Evolutionary conservation across 2,329 filamentous ascomycete species (phyloP).

Genomic region (Alternaria rosae): DNA sequence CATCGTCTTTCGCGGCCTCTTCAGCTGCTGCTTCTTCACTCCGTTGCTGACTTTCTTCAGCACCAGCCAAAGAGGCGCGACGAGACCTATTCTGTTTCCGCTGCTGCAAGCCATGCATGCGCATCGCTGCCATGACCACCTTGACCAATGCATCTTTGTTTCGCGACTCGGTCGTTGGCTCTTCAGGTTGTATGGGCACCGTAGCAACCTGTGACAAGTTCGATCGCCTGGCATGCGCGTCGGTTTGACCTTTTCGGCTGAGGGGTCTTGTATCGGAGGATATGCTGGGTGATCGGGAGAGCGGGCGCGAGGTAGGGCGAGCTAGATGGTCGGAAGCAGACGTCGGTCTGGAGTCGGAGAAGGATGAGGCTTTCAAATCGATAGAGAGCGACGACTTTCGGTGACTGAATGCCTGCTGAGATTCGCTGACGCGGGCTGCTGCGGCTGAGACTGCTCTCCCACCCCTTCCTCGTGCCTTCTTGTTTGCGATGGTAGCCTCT

Average conservation of each 20-base stretch:
- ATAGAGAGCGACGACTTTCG: slow-evolving; percentile 42
- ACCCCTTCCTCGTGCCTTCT: slow-evolving; percentile 52
- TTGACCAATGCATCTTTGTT: slow-evolving; percentile 61
- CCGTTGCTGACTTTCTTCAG: slow-evolving; percentile 19
- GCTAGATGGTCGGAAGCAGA: slow-evolving; percentile 34
- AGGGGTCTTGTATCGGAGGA: slow-evolving; percentile 40
- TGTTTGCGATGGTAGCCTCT: slow-evolving; percentile 54
- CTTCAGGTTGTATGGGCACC: slow-evolving; percentile 36
- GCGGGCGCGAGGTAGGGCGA: slow-evolving; percentile 32
- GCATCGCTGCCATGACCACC: slow-evolving; percentile 63
- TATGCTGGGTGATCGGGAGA: slow-evolving; percentile 45
- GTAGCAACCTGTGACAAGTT: slow-evolving; percentile 47
- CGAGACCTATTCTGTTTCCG: slow-evolving; percentile 47
- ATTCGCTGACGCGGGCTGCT: slow-evolving; percentile 44
- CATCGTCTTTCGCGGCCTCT: slow-evolving; percentile 54
- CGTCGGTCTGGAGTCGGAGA: slow-evolving; percentile 33
- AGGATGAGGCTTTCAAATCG: slow-evolving; percentile 30
- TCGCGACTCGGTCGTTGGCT: slow-evolving; percentile 46
- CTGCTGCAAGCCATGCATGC: slow-evolving; percentile 59
- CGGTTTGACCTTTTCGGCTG: slow-evolving; percentile 40
- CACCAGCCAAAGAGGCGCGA: slow-evolving; percentile 31
- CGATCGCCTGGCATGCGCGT: slow-evolving; percentile 39
- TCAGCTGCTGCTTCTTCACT: slow-evolving; percentile 31
- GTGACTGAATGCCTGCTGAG: slow-evolving; percentile 37
- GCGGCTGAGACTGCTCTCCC: slow-evolving; percentile 55